A percentile compares a stretch with the other conserved stretches of the same genome.
phyloP scores from a whole-genome alignment of 75 land plant genomes.

The Gnetum montanum region DNA sequence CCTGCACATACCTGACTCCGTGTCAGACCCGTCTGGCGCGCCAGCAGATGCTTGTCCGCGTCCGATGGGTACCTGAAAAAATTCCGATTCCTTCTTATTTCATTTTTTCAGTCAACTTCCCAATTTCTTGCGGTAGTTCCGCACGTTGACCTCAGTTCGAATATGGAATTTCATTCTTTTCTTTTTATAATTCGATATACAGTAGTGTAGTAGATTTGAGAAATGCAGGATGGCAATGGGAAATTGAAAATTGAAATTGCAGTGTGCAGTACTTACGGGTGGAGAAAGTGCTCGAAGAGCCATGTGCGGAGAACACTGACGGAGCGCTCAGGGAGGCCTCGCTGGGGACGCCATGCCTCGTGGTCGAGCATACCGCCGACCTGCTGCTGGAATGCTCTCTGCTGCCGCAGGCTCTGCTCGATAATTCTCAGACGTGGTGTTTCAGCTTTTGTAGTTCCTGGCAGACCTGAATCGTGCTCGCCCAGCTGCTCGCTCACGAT shows the following conservation, averaged over 20 bases:
- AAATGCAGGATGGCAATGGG: no score
- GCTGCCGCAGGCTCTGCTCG: constrained; percentile 74
- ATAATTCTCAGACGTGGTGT: constrained; percentile 60
- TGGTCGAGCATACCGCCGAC: constrained; percentile 44
- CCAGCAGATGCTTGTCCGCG: constrained; percentile 82
- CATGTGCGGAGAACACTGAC: constrained; percentile 25
- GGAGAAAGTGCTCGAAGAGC: constrained; percentile 31
- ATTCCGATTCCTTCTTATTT: no score
- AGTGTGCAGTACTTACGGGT: constrained; percentile 38
- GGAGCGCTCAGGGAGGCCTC: constrained; percentile 28
- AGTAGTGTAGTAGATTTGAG: no score
- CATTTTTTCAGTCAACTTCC: no score
- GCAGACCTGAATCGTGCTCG: constrained; percentile 40
- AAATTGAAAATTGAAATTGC: no score
- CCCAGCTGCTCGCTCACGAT: constrained; percentile 57
- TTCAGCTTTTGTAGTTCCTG: constrained; percentile 57
- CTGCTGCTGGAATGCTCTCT: constrained; percentile 83
- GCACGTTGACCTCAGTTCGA: no score
- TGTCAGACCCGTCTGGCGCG: constrained; percentile 91
- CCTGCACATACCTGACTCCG: constrained; percentile 71
- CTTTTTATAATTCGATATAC: no score
- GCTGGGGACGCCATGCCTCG: constrained; percentile 24
- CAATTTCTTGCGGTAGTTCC: no score
- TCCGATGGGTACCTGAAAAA: constrained; percentile 89
- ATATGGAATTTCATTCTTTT: no score